A percentile compares a stretch with the other conserved stretches of the same genome.
phyloP scores from a whole-genome alignment of 805 yeast genomes.

The Kazachstania bromeliacearum region DNA sequence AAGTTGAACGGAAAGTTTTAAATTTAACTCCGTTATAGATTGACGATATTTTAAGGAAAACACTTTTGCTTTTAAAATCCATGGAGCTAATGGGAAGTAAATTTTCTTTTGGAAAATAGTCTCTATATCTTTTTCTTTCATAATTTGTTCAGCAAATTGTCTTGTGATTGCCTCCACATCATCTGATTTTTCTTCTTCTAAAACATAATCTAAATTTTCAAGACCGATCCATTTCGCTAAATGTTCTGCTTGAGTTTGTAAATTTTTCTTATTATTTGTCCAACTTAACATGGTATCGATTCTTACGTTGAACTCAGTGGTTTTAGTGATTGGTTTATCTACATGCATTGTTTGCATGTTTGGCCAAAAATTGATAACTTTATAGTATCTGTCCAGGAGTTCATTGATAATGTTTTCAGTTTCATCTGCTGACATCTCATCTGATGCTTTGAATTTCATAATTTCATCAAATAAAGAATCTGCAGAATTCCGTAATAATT shows the following conservation, averaged over 20 bases:
- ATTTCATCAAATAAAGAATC: slow-evolving; percentile 68
- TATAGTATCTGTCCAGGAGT: slow-evolving; percentile 52
- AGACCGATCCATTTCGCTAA: slow-evolving; percentile 78
- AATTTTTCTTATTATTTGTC: slow-evolving; percentile 64
- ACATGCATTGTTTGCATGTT: slow-evolving; percentile 66
- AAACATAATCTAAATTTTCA: slow-evolving; percentile 44
- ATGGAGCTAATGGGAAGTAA: slow-evolving; percentile 61
- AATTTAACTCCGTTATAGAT: slow-evolving; percentile 53
- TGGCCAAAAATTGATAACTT: slow-evolving; percentile 70
- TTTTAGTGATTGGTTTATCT: slow-evolving; percentile 64
- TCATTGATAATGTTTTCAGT: slow-evolving; percentile 45
- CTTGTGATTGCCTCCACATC: slow-evolving; percentile 45
- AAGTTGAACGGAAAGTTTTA: slow-evolving; percentile 64
- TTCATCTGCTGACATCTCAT: slow-evolving; percentile 30
- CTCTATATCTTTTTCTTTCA: slow-evolving; percentile 72
- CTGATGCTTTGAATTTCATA: slow-evolving; percentile 48
- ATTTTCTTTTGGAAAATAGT: slow-evolving; percentile 63
- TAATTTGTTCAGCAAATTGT: slow-evolving; percentile 71
- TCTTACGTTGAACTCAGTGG: slow-evolving; percentile 52
- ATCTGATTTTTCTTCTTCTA: slow-evolving; percentile 17
- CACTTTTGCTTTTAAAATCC: slow-evolving; percentile 74
- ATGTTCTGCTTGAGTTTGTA: slow-evolving; percentile 50
- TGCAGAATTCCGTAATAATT: slow-evolving; percentile 59
- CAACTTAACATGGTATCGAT: slow-evolving; percentile 77
- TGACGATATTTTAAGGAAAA: slow-evolving; percentile 55